A percentile compares a stretch with the other conserved stretches of the same genome.
phyloP scores from a whole-genome alignment of 169 alveolate genomes.

The Toxoplasma gondii region DNA sequence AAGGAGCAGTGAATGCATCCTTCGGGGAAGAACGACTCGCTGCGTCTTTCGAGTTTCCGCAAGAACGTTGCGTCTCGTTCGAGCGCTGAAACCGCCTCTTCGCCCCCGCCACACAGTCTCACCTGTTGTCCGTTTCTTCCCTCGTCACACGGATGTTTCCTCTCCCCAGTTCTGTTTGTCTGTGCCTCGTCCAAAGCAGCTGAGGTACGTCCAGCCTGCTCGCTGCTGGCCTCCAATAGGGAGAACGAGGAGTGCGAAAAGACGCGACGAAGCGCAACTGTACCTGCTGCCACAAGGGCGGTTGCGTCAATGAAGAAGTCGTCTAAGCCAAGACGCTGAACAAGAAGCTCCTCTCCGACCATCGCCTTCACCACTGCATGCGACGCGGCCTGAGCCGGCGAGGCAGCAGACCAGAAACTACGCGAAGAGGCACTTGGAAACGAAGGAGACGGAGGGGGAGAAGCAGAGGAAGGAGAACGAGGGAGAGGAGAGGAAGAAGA shows the following conservation, averaged over 20 bases:
- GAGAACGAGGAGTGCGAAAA: too few species aligned
- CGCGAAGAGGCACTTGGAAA: neutral
- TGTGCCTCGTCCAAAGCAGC: too few species aligned
- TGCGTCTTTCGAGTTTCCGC: neutral
- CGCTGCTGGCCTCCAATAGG: too few species aligned
- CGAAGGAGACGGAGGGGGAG: neutral
- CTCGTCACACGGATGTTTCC: too few species aligned
- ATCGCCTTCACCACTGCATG: neutral
- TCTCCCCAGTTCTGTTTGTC: too few species aligned
- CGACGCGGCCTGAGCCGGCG: neutral
- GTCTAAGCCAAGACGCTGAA: conserved; percentile 54
- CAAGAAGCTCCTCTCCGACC: neutral
- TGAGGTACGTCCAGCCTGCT: too few species aligned
- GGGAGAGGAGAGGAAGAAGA: neutral
- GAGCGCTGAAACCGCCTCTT: too few species aligned
- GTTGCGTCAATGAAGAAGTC: conserved; percentile 46
- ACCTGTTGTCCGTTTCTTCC: too few species aligned
- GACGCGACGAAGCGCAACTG: neutral
- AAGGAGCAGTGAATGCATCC: neutral
- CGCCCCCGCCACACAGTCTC: too few species aligned
- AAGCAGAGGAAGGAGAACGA: neutral
- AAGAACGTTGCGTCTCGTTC: too few species aligned
- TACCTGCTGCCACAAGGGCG: neutral
- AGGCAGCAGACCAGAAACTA: neutral
- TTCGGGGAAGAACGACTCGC: neutral